These are phyloP conservation scores for Pestalotiopsis sp. DNA, from an alignment of 2,329 filamentous ascomycete genomes.

Conservation along the genomic window DNA sequence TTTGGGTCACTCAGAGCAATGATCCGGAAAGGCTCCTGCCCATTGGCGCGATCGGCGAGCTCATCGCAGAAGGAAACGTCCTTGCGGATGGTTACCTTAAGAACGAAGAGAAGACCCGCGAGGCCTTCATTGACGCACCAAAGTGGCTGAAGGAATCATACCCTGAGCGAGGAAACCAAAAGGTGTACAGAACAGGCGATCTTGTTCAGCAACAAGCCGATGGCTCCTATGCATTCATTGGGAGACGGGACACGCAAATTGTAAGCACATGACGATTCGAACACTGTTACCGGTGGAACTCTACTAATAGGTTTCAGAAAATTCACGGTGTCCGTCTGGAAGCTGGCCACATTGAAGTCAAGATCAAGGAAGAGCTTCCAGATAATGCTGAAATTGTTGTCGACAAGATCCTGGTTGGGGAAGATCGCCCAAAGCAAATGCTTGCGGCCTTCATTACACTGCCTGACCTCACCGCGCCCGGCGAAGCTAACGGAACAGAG, in stretches of 20 bases:
- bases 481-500: neutral
- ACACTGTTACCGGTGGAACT: neutral
- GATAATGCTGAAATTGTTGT: constrained; percentile 8
- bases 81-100: constrained; percentile 34
- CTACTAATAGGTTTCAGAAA: neutral
- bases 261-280: neutral
- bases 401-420: constrained; percentile 12
- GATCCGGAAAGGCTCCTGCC: constrained; percentile 16
- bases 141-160: constrained; percentile 3
- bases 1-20: constrained; percentile 14
- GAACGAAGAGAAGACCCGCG: constrained; percentile 19
- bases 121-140: constrained; percentile 25
- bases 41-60: constrained; percentile 19
- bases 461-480: neutral
- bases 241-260: constrained; percentile 20
- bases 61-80: constrained; percentile 18
- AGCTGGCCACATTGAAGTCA: constrained; percentile 13
- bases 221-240: constrained; percentile 3
- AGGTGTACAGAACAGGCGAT: constrained; percentile 18
- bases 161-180: neutral
- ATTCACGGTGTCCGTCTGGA: constrained; percentile 12
- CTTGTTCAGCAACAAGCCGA: neutral
- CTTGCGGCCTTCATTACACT: constrained; percentile 13
- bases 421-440: constrained; percentile 10
- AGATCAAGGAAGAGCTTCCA: constrained; percentile 12